Conservation (phyloP, 139 green algal genomes). For the Microglena sp. region DNA sequence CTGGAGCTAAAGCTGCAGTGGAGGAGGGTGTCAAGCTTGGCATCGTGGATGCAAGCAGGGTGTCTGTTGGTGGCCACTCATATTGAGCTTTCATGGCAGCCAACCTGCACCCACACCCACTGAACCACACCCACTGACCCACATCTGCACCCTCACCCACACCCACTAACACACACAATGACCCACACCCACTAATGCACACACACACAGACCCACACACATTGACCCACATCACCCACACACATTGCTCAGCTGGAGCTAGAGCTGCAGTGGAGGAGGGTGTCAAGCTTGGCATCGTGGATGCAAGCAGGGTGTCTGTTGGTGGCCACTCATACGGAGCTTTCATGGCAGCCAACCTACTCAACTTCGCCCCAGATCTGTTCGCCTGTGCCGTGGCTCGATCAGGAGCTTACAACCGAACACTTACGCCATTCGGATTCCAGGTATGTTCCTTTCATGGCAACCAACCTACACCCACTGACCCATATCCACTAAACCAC, state of each 20-base stretch:
- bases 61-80: conserved; percentile 76
- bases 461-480: no score
- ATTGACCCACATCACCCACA: no score
- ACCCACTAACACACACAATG: neutral
- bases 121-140: neutral
- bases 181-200: neutral
- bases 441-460: conserved; percentile 26
- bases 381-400: conserved; percentile 85
- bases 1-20: conserved; percentile 33
- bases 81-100: neutral
- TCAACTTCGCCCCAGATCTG: conserved; percentile 74
- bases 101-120: neutral
- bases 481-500: no score
- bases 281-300: conserved; percentile 58
- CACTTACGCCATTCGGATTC: conserved; percentile 97
- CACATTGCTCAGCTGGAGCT: conserved; percentile 16
- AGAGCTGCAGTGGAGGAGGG: conserved; percentile 51
- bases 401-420: conserved; percentile 84
- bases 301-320: conserved; percentile 1
- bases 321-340: conserved; percentile 23
- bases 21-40: conserved; percentile 64
- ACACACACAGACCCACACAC: no score
- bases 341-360: conserved; percentile 85
- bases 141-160: neutral
- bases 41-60: conserved; percentile 56